phyloP scores from a whole-genome alignment of 192 early-diverging fungal genomes.

The Cladochytrium replicatum region DNA sequence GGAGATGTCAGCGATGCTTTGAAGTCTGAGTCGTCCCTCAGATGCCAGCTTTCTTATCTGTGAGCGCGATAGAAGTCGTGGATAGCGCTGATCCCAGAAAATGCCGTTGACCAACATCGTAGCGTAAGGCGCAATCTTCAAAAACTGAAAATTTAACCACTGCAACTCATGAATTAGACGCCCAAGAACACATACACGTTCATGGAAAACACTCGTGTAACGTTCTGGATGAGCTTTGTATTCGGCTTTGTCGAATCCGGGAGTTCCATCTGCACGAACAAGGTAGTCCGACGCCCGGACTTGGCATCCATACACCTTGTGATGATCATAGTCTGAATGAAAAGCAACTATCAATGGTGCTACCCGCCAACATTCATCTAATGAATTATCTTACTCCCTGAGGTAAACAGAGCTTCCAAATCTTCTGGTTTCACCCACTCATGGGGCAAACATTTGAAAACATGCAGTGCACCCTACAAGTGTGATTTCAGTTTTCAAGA shows the following conservation, averaged over 20 bases:
- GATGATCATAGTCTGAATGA: conserved; percentile 57
- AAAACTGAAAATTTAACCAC: not conserved
- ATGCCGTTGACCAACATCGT: conserved; percentile 85
- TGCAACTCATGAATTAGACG: not conserved
- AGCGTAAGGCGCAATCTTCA: conserved; percentile 88
- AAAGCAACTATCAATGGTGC: not conserved
- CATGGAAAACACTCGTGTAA: conserved; percentile 71
- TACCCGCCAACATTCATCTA: not conserved
- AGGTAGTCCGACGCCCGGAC: conserved; percentile 73
- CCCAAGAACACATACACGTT: conserved; percentile 38
- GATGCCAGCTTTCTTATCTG: conserved; percentile 66
- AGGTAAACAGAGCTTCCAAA: conserved; percentile 29
- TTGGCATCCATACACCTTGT: conserved; percentile 73
- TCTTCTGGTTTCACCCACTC: conserved; percentile 67
- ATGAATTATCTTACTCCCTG: conserved; percentile 6
- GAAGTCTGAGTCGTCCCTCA: conserved; percentile 58
- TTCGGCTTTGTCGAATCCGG: conserved; percentile 43
- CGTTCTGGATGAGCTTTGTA: conserved; percentile 70
- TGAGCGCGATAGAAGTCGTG: conserved; percentile 77
- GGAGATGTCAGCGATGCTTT: conserved; percentile 82
- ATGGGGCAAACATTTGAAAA: conserved; percentile 86
- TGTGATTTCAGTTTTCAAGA: not conserved
- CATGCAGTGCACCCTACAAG: conserved; percentile 67
- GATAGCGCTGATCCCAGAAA: conserved; percentile 83
- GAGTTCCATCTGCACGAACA: conserved; percentile 62